A percentile compares a stretch with the other conserved stretches of the same genome.
Evolutionary conservation across 176 grass and related monocot species (phyloP).

Genomic region (Pontederia paniculata): DNA sequence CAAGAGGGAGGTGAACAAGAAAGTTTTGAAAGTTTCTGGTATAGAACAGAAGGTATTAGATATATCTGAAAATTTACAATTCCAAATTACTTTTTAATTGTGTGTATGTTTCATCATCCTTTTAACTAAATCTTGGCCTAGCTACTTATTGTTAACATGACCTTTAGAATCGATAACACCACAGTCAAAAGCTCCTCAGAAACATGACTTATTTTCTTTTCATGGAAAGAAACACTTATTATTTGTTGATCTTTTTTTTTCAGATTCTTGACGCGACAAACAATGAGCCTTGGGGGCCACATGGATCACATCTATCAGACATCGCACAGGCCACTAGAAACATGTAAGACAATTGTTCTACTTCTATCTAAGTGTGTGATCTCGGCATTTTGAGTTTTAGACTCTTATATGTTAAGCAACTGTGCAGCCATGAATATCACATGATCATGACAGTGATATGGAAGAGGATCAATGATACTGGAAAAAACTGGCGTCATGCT

Average conservation of each 20-base stretch:
- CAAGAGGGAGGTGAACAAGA: slow-evolving; percentile 84
- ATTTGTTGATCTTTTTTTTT: slow-evolving; percentile 1
- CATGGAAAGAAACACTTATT: background rate
- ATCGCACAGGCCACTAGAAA: slow-evolving; percentile 74
- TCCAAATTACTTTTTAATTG: slow-evolving; percentile 9
- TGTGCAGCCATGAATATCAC: slow-evolving; percentile 41
- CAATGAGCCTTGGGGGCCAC: slow-evolving; percentile 95
- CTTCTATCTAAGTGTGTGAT: background rate
- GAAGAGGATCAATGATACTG: slow-evolving; percentile 41
- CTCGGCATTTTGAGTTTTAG: background rate
- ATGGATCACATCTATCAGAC: slow-evolving; percentile 79
- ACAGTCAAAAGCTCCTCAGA: too few species aligned
- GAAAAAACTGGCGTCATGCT: slow-evolving; percentile 58
- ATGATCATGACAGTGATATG: slow-evolving; percentile 54
- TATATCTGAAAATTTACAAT: background rate
- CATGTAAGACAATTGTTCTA: slow-evolving; percentile 35
- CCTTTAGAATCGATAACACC: too few species aligned
- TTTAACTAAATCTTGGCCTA: too few species aligned
- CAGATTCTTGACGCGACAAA: slow-evolving; percentile 96
- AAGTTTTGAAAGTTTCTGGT: slow-evolving; percentile 72
- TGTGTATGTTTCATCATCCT: background rate
- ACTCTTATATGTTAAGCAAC: slow-evolving; percentile 7
- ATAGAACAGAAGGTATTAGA: slow-evolving; percentile 72
- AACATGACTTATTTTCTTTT: too few species aligned
- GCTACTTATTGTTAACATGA: too few species aligned